A percentile compares a stretch with the other conserved stretches of the same genome.
Evolutionary conservation across 2,329 filamentous ascomycete genomes (phyloP).

Genomic region (Dactylonectria estremocensis): DNA sequence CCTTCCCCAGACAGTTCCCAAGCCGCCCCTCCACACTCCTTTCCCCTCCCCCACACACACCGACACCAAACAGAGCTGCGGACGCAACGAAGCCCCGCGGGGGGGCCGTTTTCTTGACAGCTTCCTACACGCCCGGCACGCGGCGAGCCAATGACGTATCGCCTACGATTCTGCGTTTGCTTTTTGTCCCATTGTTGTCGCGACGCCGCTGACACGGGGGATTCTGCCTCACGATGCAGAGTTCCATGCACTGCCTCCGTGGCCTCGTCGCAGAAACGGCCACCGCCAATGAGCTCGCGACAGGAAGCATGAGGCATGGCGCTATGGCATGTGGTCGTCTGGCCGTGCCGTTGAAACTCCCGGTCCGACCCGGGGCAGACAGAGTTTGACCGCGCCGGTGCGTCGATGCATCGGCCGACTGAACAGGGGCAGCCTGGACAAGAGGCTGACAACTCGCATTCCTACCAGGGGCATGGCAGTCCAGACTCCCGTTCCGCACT

Average conservation of each 20-base stretch:
- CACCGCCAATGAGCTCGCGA: not conserved
- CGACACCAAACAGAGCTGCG: conserved; percentile 2
- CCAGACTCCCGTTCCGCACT: conserved; percentile 4
- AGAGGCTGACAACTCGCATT: conserved; percentile 2
- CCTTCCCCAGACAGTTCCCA: conserved; percentile 37
- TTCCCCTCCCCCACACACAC: conserved; percentile 25
- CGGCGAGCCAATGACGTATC: conserved; percentile 14
- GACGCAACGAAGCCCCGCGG: conserved; percentile 13
- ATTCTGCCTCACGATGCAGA: conserved; percentile 8
- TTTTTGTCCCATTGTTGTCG: conserved; percentile 2
- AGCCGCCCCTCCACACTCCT: conserved; percentile 14
- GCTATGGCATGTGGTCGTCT: not conserved
- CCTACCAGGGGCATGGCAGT: not conserved
- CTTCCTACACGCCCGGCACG: conserved; percentile 1
- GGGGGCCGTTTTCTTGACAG: not conserved
- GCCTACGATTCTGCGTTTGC: not conserved
- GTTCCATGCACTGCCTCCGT: conserved; percentile 13
- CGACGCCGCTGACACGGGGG: not conserved
- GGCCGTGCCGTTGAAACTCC: conserved; percentile 5
- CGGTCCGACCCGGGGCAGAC: conserved; percentile 18
- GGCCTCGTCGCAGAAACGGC: not conserved
- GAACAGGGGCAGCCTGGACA: not conserved
- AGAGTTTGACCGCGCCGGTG: not conserved
- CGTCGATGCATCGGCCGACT: conserved; percentile 17
- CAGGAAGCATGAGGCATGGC: not conserved